A percentile compares a stretch with the other conserved stretches of the same genome.
Conservation (phyloP, 768 basidiomycete genomes). For the Bullera alba region DNA sequence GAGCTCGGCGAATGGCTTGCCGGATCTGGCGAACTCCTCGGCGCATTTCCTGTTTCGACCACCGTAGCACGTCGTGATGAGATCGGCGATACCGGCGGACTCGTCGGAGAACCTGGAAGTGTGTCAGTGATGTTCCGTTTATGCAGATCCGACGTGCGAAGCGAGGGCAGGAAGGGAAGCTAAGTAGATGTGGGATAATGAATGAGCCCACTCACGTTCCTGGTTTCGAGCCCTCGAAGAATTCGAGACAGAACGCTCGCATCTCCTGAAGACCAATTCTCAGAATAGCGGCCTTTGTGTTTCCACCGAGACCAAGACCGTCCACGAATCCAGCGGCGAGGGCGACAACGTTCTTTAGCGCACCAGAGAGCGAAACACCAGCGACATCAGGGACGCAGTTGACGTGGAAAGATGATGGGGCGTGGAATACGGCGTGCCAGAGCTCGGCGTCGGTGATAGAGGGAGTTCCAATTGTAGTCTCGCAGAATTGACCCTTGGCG, state of each 20-base stretch:
- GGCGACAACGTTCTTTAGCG: constrained; percentile 52
- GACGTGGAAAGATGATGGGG: constrained; percentile 44
- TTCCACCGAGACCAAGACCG: constrained; percentile 49
- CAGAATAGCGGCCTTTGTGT: constrained; percentile 52
- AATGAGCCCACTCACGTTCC: constrained; percentile 38
- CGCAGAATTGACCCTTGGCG: constrained; percentile 46
- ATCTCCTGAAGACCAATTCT: constrained; percentile 51
- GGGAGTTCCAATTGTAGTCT: constrained; percentile 29
- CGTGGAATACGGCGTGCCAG: not conserved
- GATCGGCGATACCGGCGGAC: constrained; percentile 50
- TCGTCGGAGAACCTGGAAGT: constrained; percentile 43
- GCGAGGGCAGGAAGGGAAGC: too few relatives aligned
- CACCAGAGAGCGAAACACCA: constrained; percentile 50
- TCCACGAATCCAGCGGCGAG: constrained; percentile 51
- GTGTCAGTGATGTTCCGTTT: too few relatives aligned
- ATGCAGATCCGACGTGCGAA: too few relatives aligned
- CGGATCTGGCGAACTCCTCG: constrained; percentile 48
- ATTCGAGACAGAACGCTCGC: constrained; percentile 50
- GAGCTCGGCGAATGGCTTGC: constrained; percentile 48
- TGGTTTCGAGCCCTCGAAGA: constrained; percentile 48
- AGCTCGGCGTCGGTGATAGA: constrained; percentile 1
- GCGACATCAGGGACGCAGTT: constrained; percentile 49
- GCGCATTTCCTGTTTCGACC: constrained; percentile 43
- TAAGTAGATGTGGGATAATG: not conserved
- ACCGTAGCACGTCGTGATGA: constrained; percentile 50